Base-by-base conservation (phyloP, 2,329 filamentous ascomycete species). In the Lecanoromycetidae sp. region DNA sequence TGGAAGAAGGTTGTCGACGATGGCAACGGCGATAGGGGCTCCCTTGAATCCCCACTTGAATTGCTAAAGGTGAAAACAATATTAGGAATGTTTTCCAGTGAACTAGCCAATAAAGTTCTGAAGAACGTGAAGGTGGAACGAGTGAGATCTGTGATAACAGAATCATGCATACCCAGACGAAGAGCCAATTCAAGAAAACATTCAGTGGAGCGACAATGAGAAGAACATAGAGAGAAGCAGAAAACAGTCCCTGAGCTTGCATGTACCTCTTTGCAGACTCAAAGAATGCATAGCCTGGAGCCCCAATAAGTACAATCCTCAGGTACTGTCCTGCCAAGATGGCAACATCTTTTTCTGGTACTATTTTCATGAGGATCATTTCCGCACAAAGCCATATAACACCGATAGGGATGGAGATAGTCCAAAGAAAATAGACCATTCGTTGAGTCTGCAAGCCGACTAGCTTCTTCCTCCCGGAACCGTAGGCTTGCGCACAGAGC, bases 401-500 rank as follows among this genome's bases (percentile, higher is more conserved):
- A 3, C 73, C 76, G 55, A 91, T 84, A 1, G 85, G 85, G 15
- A 87, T 71, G 1, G 79, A 82, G 54, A 87, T 73, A 2, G 72
- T 61, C 69, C 82, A 80, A 2, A 91, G 72, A 59, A 91, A 88
- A 59, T 72, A 82, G 1, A 84, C 70, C 84, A 90, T 90, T 48
- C 84, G 75, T 65, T 91, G 84, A 53, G 86, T 74, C 57, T 91
- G 85, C 46, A 91, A 63, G 1, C 85, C 90, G 49, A 96, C 90
- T 4, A 96, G 76, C 56, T 88, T 84, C 60, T 84, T 93, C 61
- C 83, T 84, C 0, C 90, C 90, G 0, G 85, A 93, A 2, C 91
- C 90, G 60, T 93, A 96, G 0, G 91, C 90, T 64, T 96, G 90
- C 0, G 90, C 79, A 62, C 90, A 95, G 2, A 96, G 77, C 0